Evolutionary conservation across 352 stramenopile genomes (phyloP), one percentile per base, ranked within the genome.

Genomic region (Pythium volutum): DNA sequence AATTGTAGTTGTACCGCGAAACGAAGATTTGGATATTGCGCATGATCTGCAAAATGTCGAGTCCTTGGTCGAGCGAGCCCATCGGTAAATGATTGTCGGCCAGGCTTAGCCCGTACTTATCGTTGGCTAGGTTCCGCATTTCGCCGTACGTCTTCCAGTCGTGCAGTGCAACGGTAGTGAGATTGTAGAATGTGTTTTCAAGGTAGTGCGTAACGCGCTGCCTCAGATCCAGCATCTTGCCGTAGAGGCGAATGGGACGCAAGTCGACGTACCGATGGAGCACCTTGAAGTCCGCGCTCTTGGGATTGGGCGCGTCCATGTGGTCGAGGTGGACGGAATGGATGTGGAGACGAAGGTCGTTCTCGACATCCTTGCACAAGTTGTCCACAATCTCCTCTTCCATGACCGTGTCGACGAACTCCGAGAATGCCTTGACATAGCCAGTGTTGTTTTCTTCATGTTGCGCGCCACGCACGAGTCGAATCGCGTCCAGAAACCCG

Each of bases 41-140:
- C 91, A 98, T 97, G 68, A 98, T 97, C 70, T 98, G 90, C 22
- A 98, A 70, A 46, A 98, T 91, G 69, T 98, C 93, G 31, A 98
- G 65, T 10, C 89, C 90, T 62, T 95, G 83, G 62, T 98, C 91
- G 9, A 98, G 70, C 25, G 77, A 95, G 4, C 93, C 94, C 89
- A 98, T 97, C 0, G 95, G 95, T 54, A 98, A 73, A 62, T 89
- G 86, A 55, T 97, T 96, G 62, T 98, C 94, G 15, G 82, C 74
- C 12, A 98, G 67, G 41, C 84, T 81, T 22, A 98, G 70, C 20
- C 91, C 88, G 59, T 96, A 98, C 70, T 96, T 97, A 72, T 97
- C 88, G 55, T 94, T 90, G 22, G 93, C 93, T 11, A 98, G 73
- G 31, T 93, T 93, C 20, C 89, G 89, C 91, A 98, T 98, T 51